Conservation (phyloP, 495 filamentous ascomycete species). For the Penicillium nucicola region DNA sequence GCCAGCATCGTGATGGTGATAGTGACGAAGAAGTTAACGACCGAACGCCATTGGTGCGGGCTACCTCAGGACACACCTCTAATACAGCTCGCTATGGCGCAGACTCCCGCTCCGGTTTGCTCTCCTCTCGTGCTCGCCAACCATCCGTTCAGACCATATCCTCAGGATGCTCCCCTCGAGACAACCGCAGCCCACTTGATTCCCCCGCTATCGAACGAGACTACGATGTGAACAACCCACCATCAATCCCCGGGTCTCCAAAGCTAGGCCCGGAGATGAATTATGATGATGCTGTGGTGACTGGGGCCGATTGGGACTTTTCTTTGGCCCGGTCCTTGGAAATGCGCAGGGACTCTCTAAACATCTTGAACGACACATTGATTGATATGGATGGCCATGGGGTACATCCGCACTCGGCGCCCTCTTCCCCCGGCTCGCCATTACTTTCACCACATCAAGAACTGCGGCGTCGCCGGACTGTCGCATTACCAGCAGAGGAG, state of each 20-base stretch:
- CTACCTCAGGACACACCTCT: conserved; percentile 22
- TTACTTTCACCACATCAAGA: conserved; percentile 31
- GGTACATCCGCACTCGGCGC: conserved; percentile 21
- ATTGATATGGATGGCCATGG: conserved; percentile 57
- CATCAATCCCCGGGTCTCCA: conserved; percentile 82
- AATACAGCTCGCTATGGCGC: conserved; percentile 37
- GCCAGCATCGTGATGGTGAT: conserved; percentile 41
- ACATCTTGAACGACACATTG: conserved; percentile 45
- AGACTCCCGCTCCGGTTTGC: conserved; percentile 28
- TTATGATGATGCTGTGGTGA: conserved; percentile 77
- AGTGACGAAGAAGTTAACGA: conserved; percentile 45
- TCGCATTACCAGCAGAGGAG: conserved; percentile 61
- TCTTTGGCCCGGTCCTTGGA: conserved; percentile 28
- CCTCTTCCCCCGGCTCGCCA: conserved; percentile 30
- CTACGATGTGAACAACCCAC: conserved; percentile 95
- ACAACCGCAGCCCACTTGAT: conserved; percentile 23
- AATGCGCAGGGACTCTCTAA: conserved; percentile 31
- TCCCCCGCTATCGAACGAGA: conserved; percentile 35
- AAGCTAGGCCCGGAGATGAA: conserved; percentile 56
- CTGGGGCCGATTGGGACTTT: conserved; percentile 45
- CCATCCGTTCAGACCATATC: conserved; percentile 29
- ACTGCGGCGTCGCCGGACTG: conserved; percentile 48
- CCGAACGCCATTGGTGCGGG: conserved; percentile 40
- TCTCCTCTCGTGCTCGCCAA: conserved; percentile 27
- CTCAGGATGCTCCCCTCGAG: conserved; percentile 34